These are phyloP conservation scores for Glaciozyma antarctica DNA, from an alignment of 768 basidiomycete genomes.

Conservation along the genomic window DNA sequence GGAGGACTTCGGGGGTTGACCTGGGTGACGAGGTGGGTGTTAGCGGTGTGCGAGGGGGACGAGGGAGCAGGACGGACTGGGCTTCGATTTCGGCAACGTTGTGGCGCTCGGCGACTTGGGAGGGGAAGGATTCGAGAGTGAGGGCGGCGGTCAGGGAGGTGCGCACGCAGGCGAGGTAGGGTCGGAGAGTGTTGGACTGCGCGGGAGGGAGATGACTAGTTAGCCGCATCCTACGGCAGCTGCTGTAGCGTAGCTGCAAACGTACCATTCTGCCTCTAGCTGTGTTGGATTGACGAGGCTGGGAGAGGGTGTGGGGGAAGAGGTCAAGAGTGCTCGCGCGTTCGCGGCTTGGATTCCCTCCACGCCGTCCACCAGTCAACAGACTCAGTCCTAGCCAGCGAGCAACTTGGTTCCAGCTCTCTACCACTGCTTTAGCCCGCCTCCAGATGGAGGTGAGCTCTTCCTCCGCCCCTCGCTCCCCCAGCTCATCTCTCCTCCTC, in stretches of 20 bases:
- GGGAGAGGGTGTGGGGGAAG: background rate
- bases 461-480: background rate
- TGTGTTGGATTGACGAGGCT: background rate
- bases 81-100: constrained; percentile 25
- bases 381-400: too few relatives aligned
- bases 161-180: constrained; percentile 90
- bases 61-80: constrained; percentile 2
- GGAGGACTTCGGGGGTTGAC: constrained; percentile 82
- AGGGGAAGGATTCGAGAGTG: constrained; percentile 94
- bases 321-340: background rate
- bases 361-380: too few relatives aligned
- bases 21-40: constrained; percentile 42
- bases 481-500: background rate
- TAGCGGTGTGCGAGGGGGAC: background rate
- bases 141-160: constrained; percentile 95
- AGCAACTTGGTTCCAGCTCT: background rate
- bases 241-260: background rate
- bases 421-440: background rate
- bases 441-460: constrained; percentile 6
- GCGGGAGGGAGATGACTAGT: background rate
- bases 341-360: background rate
- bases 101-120: constrained; percentile 55
- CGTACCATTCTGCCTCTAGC: background rate
- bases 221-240: background rate
- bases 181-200: constrained; percentile 88